Evolutionary conservation across 179 eudicot species (phyloP), one percentile per base, ranked within the genome.

Genomic region (Pouteria campechiana): DNA sequence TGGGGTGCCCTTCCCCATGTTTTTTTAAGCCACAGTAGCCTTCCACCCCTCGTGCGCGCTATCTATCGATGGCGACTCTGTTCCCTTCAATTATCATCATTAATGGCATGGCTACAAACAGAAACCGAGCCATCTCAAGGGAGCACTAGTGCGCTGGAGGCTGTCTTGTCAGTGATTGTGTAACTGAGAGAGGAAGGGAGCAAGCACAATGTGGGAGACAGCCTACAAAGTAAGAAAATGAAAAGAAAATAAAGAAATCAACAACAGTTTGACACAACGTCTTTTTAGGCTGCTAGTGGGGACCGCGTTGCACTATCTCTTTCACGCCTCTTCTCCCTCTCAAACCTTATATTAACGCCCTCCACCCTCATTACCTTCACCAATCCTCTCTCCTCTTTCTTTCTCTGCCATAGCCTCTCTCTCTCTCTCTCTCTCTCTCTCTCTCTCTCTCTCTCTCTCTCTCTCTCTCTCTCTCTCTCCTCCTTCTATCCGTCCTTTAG

Each of bases 41-140:
- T n/a, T n/a, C 58, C 56, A 12, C 58, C 88, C 68, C 84, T 67
- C 93, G 84, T 79, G 88, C 79, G 71, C 61, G 54, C 67, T 70
- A 57, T 70, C 70, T 63, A 58, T 65, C 63, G 53, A 53, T 60
- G 19, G 24, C 28, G 36, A 3, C 12, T 46, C 37, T 37, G 46
- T 30, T 32, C n/a, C 31, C 61, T 36, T 35, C 65, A 54, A 68
- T 75, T 68, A 58, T 52, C 77, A 80, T 76, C 58, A 76, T 83
- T 73, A 73, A 58, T 69, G 35, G 79, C 81, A 83, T 74, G 89
- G 84, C 43, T 52, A 76, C 80, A 66, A 81, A 30, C n/a, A n/a
- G n/a, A n/a, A n/a, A 69, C 70, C 72, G 40, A 65, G 48, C 50
- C 61, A 33, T 21, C 41, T 36, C 16, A 10, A 17, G 11, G 17